A percentile compares a stretch with the other conserved stretches of the same genome.
Conservation (phyloP, 192 early-diverging fungal species). For the Entomortierella beljakovae region DNA sequence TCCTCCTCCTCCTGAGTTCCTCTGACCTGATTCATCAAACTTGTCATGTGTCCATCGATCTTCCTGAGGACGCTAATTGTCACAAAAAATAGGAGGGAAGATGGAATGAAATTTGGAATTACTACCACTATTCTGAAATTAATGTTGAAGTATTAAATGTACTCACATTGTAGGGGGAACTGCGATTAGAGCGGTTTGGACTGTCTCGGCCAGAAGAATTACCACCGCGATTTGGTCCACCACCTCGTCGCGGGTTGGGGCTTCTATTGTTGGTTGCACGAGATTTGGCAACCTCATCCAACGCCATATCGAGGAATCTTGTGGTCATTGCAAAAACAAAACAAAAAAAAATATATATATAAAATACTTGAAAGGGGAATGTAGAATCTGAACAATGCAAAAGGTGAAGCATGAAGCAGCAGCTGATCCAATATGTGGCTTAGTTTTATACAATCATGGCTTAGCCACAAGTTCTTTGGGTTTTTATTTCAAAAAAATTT, state of each 20-base stretch:
- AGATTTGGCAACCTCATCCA: constrained; percentile 51
- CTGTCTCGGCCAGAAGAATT: constrained; percentile 32
- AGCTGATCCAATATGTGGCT: not conserved
- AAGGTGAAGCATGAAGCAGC: too few species aligned
- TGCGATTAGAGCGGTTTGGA: constrained; percentile 37
- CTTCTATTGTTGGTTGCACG: constrained; percentile 34
- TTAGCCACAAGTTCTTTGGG: too few species aligned
- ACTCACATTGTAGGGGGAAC: constrained; percentile 42
- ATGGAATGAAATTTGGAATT: not conserved
- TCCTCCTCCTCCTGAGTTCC: not conserved
- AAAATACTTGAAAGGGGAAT: not conserved
- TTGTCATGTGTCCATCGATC: constrained; percentile 61
- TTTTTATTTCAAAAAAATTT: not conserved
- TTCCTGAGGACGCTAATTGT: constrained; percentile 30
- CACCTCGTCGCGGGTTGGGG: constrained; percentile 30
- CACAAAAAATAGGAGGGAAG: not conserved
- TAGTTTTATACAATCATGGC: too few species aligned
- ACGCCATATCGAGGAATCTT: constrained; percentile 54
- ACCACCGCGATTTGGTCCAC: constrained; percentile 23
- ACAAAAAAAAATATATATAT: not conserved
- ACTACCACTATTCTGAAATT: not conserved
- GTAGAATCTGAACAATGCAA: not conserved
- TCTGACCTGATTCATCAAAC: constrained; percentile 45
- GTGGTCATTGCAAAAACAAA: constrained; percentile 28
- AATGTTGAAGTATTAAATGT: not conserved